Evolutionary conservation across 176 grass and related monocot genomes (phyloP).

Genomic region (Metroxylon sagu): DNA sequence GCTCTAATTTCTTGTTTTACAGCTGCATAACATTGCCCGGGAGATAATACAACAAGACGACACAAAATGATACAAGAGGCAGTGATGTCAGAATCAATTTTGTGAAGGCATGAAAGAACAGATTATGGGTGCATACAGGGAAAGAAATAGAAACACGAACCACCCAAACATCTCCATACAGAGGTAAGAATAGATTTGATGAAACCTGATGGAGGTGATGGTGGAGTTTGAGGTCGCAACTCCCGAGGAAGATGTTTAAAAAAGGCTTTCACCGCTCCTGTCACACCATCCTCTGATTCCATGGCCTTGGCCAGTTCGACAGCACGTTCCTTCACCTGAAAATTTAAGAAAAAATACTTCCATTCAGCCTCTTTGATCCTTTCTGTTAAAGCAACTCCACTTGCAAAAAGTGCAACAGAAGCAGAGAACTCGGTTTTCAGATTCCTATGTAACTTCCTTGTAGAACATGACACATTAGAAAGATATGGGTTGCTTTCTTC

Average conservation of each 20-base stretch:
- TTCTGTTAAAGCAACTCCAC: not conserved
- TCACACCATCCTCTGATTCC: conserved; percentile 68
- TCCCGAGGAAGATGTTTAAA: conserved; percentile 58
- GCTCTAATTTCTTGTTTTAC: no score
- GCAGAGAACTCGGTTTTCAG: not conserved
- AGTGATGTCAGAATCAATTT: no score
- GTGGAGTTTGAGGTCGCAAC: conserved; percentile 7
- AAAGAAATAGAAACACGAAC: conserved; percentile 15
- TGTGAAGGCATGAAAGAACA: no score
- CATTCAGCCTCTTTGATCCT: not conserved
- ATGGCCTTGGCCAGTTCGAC: conserved; percentile 68
- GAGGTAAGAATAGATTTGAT: conserved; percentile 21
- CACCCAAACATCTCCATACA: conserved; percentile 40
- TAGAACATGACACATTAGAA: no score
- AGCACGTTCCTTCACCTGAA: conserved; percentile 68
- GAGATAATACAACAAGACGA: no score
- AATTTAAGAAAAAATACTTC: not conserved
- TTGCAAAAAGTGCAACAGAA: not conserved
- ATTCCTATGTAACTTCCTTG: no score
- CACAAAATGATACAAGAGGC: no score
- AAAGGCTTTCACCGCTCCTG: conserved; percentile 76
- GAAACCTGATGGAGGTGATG: not conserved
- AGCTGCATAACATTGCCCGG: no score
- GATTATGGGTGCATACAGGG: no score
- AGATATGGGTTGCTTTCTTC: no score